Percentiles rank a stretch among this genome's conserved stretches.
phyloP scores from a whole-genome alignment of 306 rosid genomes.

The Cicer yamashitae region DNA sequence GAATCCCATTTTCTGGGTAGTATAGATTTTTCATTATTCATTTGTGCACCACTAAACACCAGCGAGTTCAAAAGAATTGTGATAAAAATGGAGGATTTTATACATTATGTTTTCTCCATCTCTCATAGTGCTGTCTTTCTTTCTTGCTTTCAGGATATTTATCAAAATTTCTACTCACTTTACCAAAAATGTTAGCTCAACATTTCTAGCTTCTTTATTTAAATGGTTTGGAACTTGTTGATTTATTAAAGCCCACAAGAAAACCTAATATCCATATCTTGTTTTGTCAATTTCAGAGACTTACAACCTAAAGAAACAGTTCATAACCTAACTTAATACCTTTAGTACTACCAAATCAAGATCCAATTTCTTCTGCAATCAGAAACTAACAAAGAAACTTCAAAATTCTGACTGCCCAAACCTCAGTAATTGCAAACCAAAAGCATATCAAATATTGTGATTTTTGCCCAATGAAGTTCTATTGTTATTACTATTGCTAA shows the following conservation, averaged over 20 bases:
- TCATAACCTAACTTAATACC: slow-evolving; percentile 3
- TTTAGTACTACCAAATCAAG: slow-evolving; percentile 27
- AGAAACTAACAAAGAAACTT: slow-evolving; percentile 16
- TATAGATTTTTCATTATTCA: background rate
- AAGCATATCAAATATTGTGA: background rate
- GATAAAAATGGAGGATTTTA: slow-evolving; percentile 17
- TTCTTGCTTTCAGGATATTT: slow-evolving; percentile 9
- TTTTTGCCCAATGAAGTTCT: background rate
- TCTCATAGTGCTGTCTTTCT: background rate
- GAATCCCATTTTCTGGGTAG: background rate
- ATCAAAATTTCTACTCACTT: slow-evolving; percentile 1
- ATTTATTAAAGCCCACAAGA: background rate
- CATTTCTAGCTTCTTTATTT: slow-evolving; percentile 22
- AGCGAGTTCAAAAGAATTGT: background rate
- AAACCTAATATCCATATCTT: background rate
- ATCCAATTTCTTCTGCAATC: slow-evolving; percentile 20
- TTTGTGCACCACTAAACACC: slow-evolving; percentile 11
- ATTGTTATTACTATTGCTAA: background rate
- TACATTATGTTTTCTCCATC: slow-evolving; percentile 16
- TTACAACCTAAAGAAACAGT: slow-evolving; percentile 6
- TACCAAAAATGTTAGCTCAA: slow-evolving; percentile 19
- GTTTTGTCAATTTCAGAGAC: slow-evolving; percentile 14
- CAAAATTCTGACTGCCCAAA: background rate
- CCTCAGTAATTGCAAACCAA: background rate
- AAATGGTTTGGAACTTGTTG: slow-evolving; percentile 5